Conservation (phyloP, 495 filamentous ascomycete genomes). For the Astrocystis sublimbata region DNA sequence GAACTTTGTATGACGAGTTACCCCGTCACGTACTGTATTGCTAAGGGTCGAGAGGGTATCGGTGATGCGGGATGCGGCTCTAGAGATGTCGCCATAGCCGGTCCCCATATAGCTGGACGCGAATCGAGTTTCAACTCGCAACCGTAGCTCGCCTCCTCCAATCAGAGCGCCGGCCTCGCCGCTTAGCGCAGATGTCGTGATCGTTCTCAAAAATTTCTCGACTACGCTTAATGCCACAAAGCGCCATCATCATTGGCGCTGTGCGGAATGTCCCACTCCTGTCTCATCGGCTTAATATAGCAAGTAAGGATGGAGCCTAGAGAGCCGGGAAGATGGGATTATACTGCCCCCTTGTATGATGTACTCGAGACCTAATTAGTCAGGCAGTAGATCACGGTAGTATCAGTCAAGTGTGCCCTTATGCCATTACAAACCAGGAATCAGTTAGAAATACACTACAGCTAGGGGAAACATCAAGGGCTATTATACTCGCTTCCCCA, state of each 20-base stretch:
- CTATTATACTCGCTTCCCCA: slow-evolving; percentile 11
- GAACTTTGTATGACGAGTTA: background rate
- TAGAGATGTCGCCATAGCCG: slow-evolving; percentile 22
- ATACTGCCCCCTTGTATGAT: background rate
- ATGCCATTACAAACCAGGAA: slow-evolving; percentile 18
- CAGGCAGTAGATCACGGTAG: slow-evolving; percentile 1
- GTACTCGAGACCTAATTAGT: slow-evolving; percentile 12
- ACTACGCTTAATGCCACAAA: background rate
- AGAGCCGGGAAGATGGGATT: background rate
- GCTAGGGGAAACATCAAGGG: background rate
- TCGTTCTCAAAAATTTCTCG: slow-evolving; percentile 34
- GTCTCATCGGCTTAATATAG: background rate
- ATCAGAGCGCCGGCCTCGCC: slow-evolving; percentile 27
- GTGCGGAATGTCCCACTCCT: background rate
- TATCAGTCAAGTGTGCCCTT: background rate
- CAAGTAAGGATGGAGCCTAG: slow-evolving; percentile 2
- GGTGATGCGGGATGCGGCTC: slow-evolving; percentile 17
- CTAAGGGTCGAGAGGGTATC: slow-evolving; percentile 7
- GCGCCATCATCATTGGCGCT: background rate
- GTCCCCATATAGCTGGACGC: slow-evolving; percentile 4
- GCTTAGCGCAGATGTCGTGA: slow-evolving; percentile 45
- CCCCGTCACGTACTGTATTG: background rate
- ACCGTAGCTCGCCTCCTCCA: slow-evolving; percentile 22
- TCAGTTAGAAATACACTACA: background rate
- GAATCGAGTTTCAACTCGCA: slow-evolving; percentile 3